Evolutionary conservation across 306 rosid species (phyloP), one percentile per base, ranked within the genome.

Genomic region (Dalbergia cultrata): DNA sequence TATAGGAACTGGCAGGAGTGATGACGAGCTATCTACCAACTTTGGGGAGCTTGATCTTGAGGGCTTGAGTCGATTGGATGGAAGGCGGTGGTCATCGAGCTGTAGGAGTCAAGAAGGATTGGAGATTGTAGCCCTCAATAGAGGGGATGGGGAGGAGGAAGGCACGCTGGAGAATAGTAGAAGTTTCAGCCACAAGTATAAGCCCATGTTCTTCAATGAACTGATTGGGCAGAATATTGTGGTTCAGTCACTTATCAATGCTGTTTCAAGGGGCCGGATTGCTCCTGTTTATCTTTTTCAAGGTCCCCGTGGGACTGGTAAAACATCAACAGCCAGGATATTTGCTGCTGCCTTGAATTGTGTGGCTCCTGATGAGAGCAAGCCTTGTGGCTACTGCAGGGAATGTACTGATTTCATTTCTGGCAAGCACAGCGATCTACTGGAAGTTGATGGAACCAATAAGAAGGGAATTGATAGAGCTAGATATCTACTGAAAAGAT

Each of bases 261-360:
- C 99, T 44, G 81, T 89, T 87, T 87, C 87, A 9, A 93, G 95
- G 87, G 86, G 94, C 19, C 86, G 99, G 33, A 92, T 95, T 72
- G 98, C 98, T 75, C 98, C 98, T 3, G 94, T 95, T 72, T 95
- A 95, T 92, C 99, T 95, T 76, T 95, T 95, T 79, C 98, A 93
- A 79, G 99, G 99, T 67, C 97, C 99, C 19, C 93, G 99, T 8
- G 99, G 99, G 21, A 95, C 97, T 67, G 99, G 99, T 72, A 95
- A 95, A 88, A 88, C 98, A 44, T 90, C 98, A 22, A 80, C 99
- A 6, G 97, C 99, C 39, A 89, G 94, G 82, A 93, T 93, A 83
- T 95, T 95, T 81, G 85, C 99, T 47, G 90, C 99, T 64, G 91
- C 99, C 57, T 84, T 93, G 88, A 93, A 91, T 82, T 95, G 99